Base-by-base conservation (phyloP, 1,139 yeast genomes). In the Petasospora fabianii region DNA sequence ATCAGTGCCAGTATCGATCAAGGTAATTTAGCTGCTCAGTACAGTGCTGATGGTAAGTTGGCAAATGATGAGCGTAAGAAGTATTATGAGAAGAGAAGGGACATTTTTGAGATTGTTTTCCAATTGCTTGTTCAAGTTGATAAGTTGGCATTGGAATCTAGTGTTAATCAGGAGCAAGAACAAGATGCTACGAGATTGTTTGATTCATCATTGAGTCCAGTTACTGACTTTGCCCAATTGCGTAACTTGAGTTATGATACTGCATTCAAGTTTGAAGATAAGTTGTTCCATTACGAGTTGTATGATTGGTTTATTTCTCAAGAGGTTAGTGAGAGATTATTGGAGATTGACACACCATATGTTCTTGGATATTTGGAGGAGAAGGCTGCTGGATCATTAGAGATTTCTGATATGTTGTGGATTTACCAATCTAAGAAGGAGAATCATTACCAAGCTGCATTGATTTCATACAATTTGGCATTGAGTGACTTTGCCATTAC, bases 221-320 rank as follows among this genome's bases (percentile, higher is more conserved):
- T 44, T 7, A 45, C 46, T 7, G 84, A 77, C 42, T 72, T 75
- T 46, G 68, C 75, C 33, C 77, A 75, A 48, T 61, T 81, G 19
- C 74, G 95, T 50, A 85, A 85, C 50, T 73, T 77, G 33, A 77
- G 94, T 20, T 90, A 90, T 55, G 74, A 74, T 16, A 73, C 84
- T 11, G 86, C 95, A 47, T 79, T 87, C 54, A 74, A 75, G 12
- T 81, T 84, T 35, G 70, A 74, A 35, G 97, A 92, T 56, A 86
- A 82, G 55, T 61, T 78, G 13, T 94, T 94, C 71, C 98, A 94
- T 50, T 87, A 82, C 60, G 84, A 85, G 49, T 77, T 92, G 50
- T 94, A 94, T 60, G 95, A 86, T 57, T 94, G 98, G 97, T 81
- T 87, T 53, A 80, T 88, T 30, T 66, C 73, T 32, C 85, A 85